phyloP scores from a whole-genome alignment of 495 filamentous ascomycete genomes.

The Podospora conica region DNA sequence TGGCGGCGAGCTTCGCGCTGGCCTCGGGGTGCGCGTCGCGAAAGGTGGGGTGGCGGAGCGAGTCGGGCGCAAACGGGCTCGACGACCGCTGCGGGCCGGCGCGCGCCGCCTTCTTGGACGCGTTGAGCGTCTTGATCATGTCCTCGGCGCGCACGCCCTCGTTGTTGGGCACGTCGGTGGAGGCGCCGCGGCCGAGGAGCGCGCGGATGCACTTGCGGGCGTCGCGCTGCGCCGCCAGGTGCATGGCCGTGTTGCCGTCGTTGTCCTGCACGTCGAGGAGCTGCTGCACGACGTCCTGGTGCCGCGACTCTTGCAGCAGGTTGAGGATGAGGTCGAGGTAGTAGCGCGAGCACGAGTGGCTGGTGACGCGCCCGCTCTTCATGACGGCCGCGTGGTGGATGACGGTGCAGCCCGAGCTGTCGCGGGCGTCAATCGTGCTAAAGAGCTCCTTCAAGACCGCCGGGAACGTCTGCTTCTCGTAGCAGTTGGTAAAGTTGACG shows the following conservation, averaged over 20 bases:
- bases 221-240: constrained; percentile 75
- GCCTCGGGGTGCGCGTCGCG: constrained; percentile 35
- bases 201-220: constrained; percentile 68
- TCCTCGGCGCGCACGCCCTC: constrained; percentile 72
- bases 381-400: constrained; percentile 90
- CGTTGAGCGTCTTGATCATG: constrained; percentile 57
- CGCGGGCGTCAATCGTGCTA: constrained; percentile 65
- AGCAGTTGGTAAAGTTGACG: constrained; percentile 92
- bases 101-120: constrained; percentile 38
- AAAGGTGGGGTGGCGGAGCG: constrained; percentile 36
- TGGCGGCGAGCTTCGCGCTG: constrained; percentile 21
- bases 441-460: constrained; percentile 71
- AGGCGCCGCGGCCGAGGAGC: constrained; percentile 63
- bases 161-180: constrained; percentile 72
- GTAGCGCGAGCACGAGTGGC: constrained; percentile 77
- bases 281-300: constrained; percentile 59
- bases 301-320: constrained; percentile 63
- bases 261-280: constrained; percentile 70
- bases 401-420: constrained; percentile 73
- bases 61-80: constrained; percentile 55
- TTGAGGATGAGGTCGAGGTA: constrained; percentile 89
- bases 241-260: constrained; percentile 81
- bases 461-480: constrained; percentile 81
- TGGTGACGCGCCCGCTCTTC: constrained; percentile 64
- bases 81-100: constrained; percentile 48